Percentiles rank a stretch among this genome's conserved stretches.
Conservation (phyloP, 2,329 filamentous ascomycete species). For the Byssothecium circinans region DNA sequence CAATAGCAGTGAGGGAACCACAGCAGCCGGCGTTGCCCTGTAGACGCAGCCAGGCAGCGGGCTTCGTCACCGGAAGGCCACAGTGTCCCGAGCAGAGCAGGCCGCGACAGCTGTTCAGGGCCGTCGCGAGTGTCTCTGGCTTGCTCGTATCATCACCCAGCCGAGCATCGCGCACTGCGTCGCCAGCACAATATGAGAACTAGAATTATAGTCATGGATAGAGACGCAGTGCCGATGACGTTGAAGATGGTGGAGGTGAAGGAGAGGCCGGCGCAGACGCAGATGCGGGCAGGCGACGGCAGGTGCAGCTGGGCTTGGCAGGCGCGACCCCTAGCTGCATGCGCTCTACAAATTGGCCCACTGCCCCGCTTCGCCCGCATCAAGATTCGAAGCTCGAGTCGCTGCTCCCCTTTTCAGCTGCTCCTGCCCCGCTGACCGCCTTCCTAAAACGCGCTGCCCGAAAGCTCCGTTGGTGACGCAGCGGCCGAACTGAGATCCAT, state of each 20-base stretch:
- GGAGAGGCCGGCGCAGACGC: not conserved
- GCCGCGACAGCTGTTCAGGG: conserved; percentile 15
- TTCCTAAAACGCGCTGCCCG: conserved; percentile 2
- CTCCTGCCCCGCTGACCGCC: conserved; percentile 14
- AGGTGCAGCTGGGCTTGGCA: conserved; percentile 11
- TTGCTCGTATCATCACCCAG: conserved; percentile 42
- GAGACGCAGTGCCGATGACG: not conserved
- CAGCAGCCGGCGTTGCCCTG: conserved; percentile 6
- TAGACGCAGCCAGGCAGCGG: conserved; percentile 13
- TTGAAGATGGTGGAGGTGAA: conserved; percentile 1
- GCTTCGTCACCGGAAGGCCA: conserved; percentile 28
- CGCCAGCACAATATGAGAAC: not conserved
- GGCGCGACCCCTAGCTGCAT: conserved; percentile 1
- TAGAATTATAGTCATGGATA: not conserved
- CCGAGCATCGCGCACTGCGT: conserved; percentile 1
- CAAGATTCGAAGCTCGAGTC: conserved; percentile 2
- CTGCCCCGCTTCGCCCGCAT: conserved; percentile 19
- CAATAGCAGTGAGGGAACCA: conserved; percentile 21
- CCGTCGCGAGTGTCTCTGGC: conserved; percentile 26
- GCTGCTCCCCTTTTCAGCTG: conserved; percentile 9
- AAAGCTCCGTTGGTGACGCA: conserved; percentile 2
- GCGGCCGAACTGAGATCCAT: not conserved
- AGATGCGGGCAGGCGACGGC: not conserved
- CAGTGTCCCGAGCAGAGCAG: conserved; percentile 6
- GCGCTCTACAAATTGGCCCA: conserved; percentile 7